Percentiles rank a stretch among this genome's conserved stretches.
Conservation (phyloP, 768 basidiomycete species). For the Sporobolomyces roseus region DNA sequence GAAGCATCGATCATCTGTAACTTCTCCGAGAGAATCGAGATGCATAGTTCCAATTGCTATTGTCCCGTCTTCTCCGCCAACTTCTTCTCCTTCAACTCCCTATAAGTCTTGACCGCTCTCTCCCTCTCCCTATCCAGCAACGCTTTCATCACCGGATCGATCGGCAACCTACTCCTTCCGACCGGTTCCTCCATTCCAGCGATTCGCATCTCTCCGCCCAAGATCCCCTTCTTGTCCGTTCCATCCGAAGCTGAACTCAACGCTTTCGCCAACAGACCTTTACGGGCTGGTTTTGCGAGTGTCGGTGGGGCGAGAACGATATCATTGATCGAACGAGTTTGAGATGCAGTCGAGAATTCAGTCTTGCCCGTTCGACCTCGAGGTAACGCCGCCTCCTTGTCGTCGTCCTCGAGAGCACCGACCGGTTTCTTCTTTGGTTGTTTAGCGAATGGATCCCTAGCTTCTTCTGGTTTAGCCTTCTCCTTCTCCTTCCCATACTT, state of each 20-base stretch:
- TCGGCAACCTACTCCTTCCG: slow-evolving; percentile 47
- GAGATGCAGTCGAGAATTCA: slow-evolving; percentile 25
- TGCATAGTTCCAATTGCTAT: too few species aligned
- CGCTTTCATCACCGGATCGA: slow-evolving; percentile 70
- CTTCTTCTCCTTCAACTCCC: slow-evolving; percentile 58
- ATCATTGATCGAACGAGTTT: slow-evolving; percentile 52
- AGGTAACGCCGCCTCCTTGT: neutral
- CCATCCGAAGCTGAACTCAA: slow-evolving; percentile 24
- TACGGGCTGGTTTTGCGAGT: slow-evolving; percentile 59
- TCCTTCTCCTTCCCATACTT: slow-evolving; percentile 6
- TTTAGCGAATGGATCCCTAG: slow-evolving; percentile 34
- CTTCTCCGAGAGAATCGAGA: slow-evolving; percentile 3
- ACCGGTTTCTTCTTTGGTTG: neutral
- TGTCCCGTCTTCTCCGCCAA: slow-evolving; percentile 52
- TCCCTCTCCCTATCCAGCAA: slow-evolving; percentile 75
- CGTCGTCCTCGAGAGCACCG: neutral
- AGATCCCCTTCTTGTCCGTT: slow-evolving; percentile 10
- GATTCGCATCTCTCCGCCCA: neutral
- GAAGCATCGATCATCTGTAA: too few species aligned
- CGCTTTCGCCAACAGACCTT: slow-evolving; percentile 46
- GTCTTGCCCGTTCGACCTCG: slow-evolving; percentile 21
- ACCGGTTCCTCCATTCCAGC: slow-evolving; percentile 28
- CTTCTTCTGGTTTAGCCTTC: slow-evolving; percentile 29
- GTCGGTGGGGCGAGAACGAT: slow-evolving; percentile 66
- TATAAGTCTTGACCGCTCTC: slow-evolving; percentile 63